Conservation (phyloP, 805 yeast genomes). For the Yamadazyma akitaensis region DNA sequence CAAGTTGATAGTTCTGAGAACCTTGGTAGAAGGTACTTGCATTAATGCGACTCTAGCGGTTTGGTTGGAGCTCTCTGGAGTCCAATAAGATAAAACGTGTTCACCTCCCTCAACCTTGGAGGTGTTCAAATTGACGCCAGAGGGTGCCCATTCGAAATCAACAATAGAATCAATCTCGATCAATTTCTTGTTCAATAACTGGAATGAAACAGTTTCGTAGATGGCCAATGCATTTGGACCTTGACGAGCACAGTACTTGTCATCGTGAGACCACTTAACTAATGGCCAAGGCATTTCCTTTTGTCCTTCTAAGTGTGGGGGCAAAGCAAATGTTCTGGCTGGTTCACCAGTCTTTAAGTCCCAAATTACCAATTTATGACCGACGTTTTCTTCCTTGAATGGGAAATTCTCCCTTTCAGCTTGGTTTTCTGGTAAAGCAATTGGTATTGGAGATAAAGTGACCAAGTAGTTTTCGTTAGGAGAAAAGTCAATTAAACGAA, state of each 20-base stretch:
- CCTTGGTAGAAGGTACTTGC: constrained; percentile 79
- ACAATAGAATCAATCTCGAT: constrained; percentile 78
- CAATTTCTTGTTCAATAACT: constrained; percentile 80
- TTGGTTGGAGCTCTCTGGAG: constrained; percentile 90
- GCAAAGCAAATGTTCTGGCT: constrained; percentile 85
- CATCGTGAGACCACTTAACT: constrained; percentile 93
- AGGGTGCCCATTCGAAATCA: constrained; percentile 95
- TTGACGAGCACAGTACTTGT: constrained; percentile 89
- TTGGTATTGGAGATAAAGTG: constrained; percentile 85
- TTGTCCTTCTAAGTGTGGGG: constrained; percentile 65
- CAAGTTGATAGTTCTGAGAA: constrained; percentile 85
- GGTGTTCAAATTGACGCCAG: constrained; percentile 65
- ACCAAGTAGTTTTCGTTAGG: constrained; percentile 89
- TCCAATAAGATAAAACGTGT: constrained; percentile 87
- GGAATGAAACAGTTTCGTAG: constrained; percentile 77
- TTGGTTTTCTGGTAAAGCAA: constrained; percentile 57
- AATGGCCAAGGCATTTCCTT: constrained; percentile 90
- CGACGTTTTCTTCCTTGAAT: constrained; percentile 82
- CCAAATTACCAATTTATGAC: constrained; percentile 94
- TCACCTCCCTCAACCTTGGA: constrained; percentile 52
- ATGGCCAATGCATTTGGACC: constrained; percentile 91
- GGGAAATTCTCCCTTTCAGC: constrained; percentile 71
- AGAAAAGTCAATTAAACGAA: constrained; percentile 84
- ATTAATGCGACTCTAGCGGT: constrained; percentile 91
- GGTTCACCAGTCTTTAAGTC: constrained; percentile 79